phyloP scores from a whole-genome alignment of 345 rosid species.

The Litchi chinensis region DNA sequence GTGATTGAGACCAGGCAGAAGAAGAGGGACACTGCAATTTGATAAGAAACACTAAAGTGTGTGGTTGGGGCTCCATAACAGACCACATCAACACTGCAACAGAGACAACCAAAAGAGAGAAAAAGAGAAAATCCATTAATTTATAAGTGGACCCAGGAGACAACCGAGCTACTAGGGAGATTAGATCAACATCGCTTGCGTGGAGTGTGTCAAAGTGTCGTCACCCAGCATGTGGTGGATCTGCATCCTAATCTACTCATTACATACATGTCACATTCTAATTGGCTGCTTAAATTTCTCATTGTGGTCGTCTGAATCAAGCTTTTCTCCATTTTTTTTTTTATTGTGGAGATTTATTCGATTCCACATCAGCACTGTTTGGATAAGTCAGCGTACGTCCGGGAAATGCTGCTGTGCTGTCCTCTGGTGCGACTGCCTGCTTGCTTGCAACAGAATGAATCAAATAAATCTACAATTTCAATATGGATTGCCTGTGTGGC shows the following conservation, averaged over 20 bases:
- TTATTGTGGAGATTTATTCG: neutral
- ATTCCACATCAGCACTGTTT: conserved; percentile 11
- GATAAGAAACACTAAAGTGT: neutral
- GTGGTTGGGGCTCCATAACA: conserved; percentile 11
- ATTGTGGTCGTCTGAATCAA: conserved; percentile 19
- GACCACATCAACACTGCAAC: neutral
- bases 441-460: too few species aligned
- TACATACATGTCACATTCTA: conserved; percentile 4
- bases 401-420: neutral
- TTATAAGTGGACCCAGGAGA: conserved; percentile 5
- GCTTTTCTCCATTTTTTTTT: neutral
- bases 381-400: neutral
- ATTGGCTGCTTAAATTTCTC: conserved; percentile 26
- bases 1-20: neutral
- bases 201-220: neutral
- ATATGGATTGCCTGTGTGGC: too few species aligned
- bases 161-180: neutral
- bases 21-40: neutral
- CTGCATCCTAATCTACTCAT: conserved; percentile 32
- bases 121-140: neutral
- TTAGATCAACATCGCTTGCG: neutral
- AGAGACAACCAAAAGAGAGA: neutral
- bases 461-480: too few species aligned
- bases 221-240: conserved; percentile 25
- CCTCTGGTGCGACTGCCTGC: neutral